Evolutionary conservation across 2,329 filamentous ascomycete genomes (phyloP).

Genomic region (Nothopassalora personata): DNA sequence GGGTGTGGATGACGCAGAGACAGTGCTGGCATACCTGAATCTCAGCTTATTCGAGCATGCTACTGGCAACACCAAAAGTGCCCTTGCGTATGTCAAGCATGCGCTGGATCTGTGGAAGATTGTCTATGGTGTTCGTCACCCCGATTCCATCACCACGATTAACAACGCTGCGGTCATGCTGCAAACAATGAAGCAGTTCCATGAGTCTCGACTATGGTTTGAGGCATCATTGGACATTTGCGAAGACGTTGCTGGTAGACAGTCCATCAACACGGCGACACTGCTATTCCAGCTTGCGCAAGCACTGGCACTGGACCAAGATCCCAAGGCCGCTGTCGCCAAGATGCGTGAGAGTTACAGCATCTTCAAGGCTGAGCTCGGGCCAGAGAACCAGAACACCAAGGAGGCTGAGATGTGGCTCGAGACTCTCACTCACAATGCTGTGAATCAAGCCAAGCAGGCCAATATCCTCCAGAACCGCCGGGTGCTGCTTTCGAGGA

Average conservation of each 20-base stretch:
- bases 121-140: constrained; percentile 88
- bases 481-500: constrained; percentile 21
- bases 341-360: constrained; percentile 96
- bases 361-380: constrained; percentile 84
- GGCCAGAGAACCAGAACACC: constrained; percentile 89
- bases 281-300: constrained; percentile 96
- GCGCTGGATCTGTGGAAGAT: constrained; percentile 95
- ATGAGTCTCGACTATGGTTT: constrained; percentile 94
- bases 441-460: constrained; percentile 87
- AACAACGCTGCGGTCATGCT: constrained; percentile 99
- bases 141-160: constrained; percentile 95
- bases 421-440: constrained; percentile 91
- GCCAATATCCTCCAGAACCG: constrained; percentile 46
- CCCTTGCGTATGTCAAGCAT: constrained; percentile 85
- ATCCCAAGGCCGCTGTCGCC: constrained; percentile 83
- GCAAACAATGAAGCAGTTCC: constrained; percentile 88
- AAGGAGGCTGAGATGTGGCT: constrained; percentile 97
- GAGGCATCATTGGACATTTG: constrained; percentile 86
- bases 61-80: constrained; percentile 79
- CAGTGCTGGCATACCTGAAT: constrained; percentile 92
- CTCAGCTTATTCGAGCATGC: constrained; percentile 91
- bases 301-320: constrained; percentile 88
- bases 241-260: constrained; percentile 80
- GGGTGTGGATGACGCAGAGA: constrained; percentile 89
- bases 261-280: constrained; percentile 88